Conservation (phyloP, 257 asterid species). For the Asclepias syriaca region DNA sequence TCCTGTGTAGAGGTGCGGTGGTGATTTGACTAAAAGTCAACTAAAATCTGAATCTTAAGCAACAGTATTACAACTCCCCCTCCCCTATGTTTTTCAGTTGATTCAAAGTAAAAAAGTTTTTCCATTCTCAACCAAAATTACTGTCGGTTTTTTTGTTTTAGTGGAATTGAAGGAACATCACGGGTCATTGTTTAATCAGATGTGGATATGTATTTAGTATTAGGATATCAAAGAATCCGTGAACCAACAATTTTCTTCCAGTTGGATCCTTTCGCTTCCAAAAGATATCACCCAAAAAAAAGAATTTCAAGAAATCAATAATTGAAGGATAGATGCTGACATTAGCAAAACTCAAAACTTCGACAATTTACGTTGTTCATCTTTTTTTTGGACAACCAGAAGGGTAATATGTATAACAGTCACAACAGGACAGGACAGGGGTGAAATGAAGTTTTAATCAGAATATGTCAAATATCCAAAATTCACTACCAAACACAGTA, state of each 20-base stretch:
- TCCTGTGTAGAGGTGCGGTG: too few species aligned
- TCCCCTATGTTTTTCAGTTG: too few species aligned
- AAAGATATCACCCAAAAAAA: neutral
- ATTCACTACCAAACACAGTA: neutral
- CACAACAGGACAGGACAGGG: neutral
- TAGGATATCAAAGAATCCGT: neutral
- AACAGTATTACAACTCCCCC: too few species aligned
- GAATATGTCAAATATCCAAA: neutral
- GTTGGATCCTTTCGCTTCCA: neutral
- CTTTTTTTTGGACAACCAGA: too few species aligned
- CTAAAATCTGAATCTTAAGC: too few species aligned
- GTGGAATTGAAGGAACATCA: neutral
- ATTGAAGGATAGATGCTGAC: neutral
- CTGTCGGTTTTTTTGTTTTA: neutral
- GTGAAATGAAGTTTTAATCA: neutral
- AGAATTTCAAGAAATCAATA: neutral
- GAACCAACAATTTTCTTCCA: neutral
- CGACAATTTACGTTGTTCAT: too few species aligned
- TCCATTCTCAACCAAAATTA: too few species aligned
- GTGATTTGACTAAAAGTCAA: too few species aligned
- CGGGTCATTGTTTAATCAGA: neutral
- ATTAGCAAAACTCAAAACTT: neutral
- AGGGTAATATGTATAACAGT: neutral
- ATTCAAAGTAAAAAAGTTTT: too few species aligned
- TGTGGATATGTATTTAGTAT: neutral